phyloP scores from a whole-genome alignment of 2,329 filamentous ascomycete genomes.

The Colletotrichum scovillei region DNA sequence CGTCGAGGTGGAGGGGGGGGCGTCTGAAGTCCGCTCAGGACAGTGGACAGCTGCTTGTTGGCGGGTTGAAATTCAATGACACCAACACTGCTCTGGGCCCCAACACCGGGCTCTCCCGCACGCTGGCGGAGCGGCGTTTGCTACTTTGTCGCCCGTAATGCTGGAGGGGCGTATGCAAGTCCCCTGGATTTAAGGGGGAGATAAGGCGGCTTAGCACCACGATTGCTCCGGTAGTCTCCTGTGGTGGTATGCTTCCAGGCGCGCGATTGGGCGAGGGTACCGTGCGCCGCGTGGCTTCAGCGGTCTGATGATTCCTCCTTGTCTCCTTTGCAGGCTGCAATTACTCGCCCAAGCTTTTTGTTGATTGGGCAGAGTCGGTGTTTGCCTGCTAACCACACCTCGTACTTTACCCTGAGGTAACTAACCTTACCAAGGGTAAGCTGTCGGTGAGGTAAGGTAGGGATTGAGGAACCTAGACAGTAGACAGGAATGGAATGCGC shows the following conservation, averaged over 20 bases:
- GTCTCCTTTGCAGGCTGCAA: not conserved
- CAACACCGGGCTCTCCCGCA: not conserved
- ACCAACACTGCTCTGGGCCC: constrained; percentile 2
- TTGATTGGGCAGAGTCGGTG: not conserved
- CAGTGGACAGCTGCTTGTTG: not conserved
- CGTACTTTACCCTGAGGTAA: not conserved
- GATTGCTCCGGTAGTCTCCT: not conserved
- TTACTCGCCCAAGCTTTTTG: not conserved
- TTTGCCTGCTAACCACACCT: not conserved
- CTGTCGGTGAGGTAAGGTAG: too few species aligned
- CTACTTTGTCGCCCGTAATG: not conserved
- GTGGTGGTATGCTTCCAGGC: constrained; percentile 9
- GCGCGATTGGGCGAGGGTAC: constrained; percentile 1
- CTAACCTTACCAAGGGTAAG: too few species aligned
- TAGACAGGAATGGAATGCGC: constrained; percentile 7
- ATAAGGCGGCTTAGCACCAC: constrained; percentile 12
- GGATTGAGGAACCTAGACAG: not conserved
- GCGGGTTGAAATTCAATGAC: constrained; percentile 20
- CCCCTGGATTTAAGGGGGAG: constrained; percentile 26
- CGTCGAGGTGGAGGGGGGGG: constrained; percentile 1
- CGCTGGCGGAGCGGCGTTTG: not conserved
- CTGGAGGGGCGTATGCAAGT: not conserved
- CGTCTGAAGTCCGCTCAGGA: constrained; percentile 6
- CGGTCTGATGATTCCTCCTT: not conserved
- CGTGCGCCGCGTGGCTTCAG: constrained; percentile 26